phyloP scores from a whole-genome alignment of 1,139 yeast species.

The Blastobotrys buckinghamii region DNA sequence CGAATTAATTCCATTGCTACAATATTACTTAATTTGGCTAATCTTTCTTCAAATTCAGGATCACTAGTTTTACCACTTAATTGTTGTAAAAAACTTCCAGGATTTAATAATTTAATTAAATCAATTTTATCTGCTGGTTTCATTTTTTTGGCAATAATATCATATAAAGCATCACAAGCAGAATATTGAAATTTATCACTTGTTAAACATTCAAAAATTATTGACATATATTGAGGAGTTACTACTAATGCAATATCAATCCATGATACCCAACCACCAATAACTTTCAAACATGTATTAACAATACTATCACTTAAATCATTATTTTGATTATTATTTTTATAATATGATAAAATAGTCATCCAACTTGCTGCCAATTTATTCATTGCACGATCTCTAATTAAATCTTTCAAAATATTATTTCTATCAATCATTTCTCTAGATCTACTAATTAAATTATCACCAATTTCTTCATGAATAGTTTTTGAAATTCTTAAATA shows the following conservation, averaged over 20 bases:
- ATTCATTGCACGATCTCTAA: conserved; percentile 71
- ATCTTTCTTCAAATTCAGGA: conserved; percentile 67
- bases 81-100: conserved; percentile 48
- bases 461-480: conserved; percentile 90
- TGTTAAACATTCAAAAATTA: conserved; percentile 59
- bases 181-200: conserved; percentile 46
- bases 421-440: conserved; percentile 57
- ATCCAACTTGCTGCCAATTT: conserved; percentile 67
- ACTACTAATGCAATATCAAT: conserved; percentile 81
- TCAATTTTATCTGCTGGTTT: conserved; percentile 78
- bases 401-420: conserved; percentile 68
- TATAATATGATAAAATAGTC: conserved; percentile 43
- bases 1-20: conserved; percentile 70
- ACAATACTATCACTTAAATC: conserved; percentile 43
- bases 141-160: conserved; percentile 89
- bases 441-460: conserved; percentile 71
- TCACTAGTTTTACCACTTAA: conserved; percentile 37
- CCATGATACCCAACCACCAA: conserved; percentile 92
- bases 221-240: conserved; percentile 54
- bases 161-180: conserved; percentile 70
- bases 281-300: conserved; percentile 54
- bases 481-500: conserved; percentile 67
- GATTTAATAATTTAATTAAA: conserved; percentile 60
- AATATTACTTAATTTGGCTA: conserved; percentile 68
- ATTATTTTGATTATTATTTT: not conserved